phyloP scores from a whole-genome alignment of 495 filamentous ascomycete species.

The Penicillium pancosmium region DNA sequence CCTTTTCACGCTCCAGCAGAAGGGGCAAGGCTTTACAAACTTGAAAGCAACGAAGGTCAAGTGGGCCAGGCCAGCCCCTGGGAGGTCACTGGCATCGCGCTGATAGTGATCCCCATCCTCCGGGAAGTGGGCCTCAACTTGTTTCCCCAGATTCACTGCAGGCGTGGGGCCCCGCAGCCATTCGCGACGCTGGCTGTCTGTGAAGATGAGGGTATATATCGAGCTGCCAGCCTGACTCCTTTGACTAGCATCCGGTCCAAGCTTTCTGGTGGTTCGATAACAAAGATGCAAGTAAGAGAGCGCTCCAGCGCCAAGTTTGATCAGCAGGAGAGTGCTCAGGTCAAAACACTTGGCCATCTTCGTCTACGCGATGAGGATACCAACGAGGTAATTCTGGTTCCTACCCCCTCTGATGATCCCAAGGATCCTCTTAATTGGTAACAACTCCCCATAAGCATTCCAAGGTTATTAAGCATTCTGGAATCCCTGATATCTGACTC shows the following conservation, averaged over 20 bases:
- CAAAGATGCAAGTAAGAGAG: background rate
- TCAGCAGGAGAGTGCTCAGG: constrained; percentile 3
- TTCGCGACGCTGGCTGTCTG: background rate
- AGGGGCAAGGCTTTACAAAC: background rate
- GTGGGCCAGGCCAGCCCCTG: no score
- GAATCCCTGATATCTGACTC: background rate
- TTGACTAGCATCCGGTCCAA: background rate
- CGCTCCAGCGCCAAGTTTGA: constrained; percentile 1
- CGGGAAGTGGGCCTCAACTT: constrained; percentile 14
- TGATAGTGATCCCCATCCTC: background rate
- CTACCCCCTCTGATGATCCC: constrained; percentile 28
- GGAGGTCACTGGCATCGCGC: no score
- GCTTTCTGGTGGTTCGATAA: background rate
- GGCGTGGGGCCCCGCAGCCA: constrained; percentile 3
- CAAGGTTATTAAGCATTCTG: background rate
- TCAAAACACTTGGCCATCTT: constrained; percentile 44
- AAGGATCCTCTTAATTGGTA: constrained; percentile 41
- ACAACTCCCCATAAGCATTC: constrained; percentile 11
- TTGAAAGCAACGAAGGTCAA: no score
- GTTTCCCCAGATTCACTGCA: constrained; percentile 13
- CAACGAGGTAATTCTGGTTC: constrained; percentile 36
- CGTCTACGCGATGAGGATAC: constrained; percentile 53
- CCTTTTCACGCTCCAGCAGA: background rate
- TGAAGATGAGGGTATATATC: background rate
- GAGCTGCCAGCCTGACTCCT: background rate